Conservation (phyloP, 495 filamentous ascomycete species). For the Aspergillus avenaceus region DNA sequence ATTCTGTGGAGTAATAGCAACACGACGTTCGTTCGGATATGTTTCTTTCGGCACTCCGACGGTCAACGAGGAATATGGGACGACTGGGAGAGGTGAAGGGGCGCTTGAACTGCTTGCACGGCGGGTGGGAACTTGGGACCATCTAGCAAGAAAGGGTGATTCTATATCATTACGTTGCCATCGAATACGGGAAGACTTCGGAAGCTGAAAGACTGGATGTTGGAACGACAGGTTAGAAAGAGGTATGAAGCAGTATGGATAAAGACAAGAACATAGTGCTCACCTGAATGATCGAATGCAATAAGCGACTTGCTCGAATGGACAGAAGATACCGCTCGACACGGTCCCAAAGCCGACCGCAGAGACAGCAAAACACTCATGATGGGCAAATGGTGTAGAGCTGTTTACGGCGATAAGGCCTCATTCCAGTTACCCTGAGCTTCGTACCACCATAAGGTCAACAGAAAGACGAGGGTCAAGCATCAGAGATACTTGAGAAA, state of each 20-base stretch:
- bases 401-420: not conserved
- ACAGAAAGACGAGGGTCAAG: not conserved
- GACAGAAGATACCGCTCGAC: constrained; percentile 21
- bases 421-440: not conserved
- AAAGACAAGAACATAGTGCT: constrained; percentile 3
- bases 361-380: constrained; percentile 31
- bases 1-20: constrained; percentile 77
- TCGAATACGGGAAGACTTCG: constrained; percentile 4
- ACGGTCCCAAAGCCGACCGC: constrained; percentile 31
- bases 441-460: not conserved
- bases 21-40: constrained; percentile 67
- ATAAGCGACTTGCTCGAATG: constrained; percentile 23
- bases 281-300: constrained; percentile 19
- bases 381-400: not conserved
- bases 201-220: not conserved
- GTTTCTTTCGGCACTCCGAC: constrained; percentile 71
- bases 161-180: constrained; percentile 6
- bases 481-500: not conserved
- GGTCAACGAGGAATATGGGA: constrained; percentile 62
- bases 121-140: constrained; percentile 19
- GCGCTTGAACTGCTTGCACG: constrained; percentile 22
- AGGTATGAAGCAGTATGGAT: too few species aligned
- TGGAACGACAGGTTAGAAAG: constrained; percentile 4
- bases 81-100: constrained; percentile 53
- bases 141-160: constrained; percentile 8